Evolutionary conservation across 2,329 filamentous ascomycete genomes (phyloP).

Genomic region (Fusarium humuli): DNA sequence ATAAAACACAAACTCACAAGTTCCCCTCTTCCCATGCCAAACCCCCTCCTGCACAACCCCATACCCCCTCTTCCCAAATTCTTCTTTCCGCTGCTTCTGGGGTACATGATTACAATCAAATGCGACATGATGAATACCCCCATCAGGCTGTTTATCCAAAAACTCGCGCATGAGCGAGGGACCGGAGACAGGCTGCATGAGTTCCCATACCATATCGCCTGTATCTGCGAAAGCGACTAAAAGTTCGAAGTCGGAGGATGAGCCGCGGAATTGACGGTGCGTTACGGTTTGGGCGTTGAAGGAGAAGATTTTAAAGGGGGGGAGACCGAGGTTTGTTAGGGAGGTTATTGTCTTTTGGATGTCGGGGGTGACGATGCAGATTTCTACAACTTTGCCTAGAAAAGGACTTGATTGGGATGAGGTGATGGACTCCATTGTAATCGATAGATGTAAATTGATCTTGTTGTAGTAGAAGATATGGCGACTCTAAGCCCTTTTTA

Average conservation of each 20-base stretch:
- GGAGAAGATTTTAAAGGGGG: not conserved
- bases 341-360: not conserved
- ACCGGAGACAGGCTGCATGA: conserved; percentile 3
- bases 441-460: not conserved
- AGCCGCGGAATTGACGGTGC: no score
- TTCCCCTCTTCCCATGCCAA: conserved; percentile 5
- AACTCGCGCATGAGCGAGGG: not conserved
- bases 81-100: not conserved
- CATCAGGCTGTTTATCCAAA: not conserved
- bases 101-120: conserved; percentile 2
- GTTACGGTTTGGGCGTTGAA: not conserved
- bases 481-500: no score
- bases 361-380: not conserved
- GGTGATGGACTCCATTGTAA: not conserved
- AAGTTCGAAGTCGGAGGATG: not conserved
- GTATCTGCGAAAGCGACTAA: not conserved
- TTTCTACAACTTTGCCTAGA: not conserved
- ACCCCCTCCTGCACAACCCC: not conserved
- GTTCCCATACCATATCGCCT: not conserved
- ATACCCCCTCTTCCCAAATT: not conserved
- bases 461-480: not conserved
- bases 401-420: not conserved
- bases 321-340: not conserved
- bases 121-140: not conserved
- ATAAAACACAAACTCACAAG: conserved; percentile 4